Conservation (phyloP, 2,329 filamentous ascomycete species). For the Tolypocladium nubicola region DNA sequence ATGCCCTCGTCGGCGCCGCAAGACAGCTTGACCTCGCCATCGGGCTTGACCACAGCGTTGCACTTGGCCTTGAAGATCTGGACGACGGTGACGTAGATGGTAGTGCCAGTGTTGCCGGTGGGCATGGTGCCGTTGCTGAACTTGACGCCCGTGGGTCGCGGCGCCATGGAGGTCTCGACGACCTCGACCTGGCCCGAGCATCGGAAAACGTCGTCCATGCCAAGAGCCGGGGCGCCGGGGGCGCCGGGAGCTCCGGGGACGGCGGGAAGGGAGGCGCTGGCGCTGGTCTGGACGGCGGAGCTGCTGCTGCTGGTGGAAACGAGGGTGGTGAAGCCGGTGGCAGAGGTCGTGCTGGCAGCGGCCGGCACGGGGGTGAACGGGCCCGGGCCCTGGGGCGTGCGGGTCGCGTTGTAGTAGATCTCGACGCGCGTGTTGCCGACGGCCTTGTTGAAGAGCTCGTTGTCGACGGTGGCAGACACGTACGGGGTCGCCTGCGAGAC, state of each 20-base stretch:
- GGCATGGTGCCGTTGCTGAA: neutral
- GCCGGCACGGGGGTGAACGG: neutral
- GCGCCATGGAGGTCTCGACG: neutral
- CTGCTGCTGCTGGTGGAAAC: too few relatives aligned
- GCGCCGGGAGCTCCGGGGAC: neutral
- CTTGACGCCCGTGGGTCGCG: neutral
- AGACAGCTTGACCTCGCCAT: neutral
- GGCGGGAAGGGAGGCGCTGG: too few relatives aligned
- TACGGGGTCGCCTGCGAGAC: neutral
- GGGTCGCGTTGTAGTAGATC: neutral
- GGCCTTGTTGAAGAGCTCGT: neutral
- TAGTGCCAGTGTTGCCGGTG: neutral
- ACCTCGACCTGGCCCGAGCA: neutral
- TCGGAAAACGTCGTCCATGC: neutral
- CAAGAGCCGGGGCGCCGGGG: neutral
- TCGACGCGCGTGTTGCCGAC: neutral
- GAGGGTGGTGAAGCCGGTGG: neutral
- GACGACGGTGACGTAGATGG: neutral
- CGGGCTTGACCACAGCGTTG: neutral
- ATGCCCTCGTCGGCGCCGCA: neutral
- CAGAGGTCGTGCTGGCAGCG: neutral
- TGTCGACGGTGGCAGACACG: neutral
- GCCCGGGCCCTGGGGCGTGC: neutral
- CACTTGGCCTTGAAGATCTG: neutral
- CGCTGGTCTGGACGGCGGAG: too few relatives aligned